Percentiles rank a stretch among this genome's conserved stretches.
phyloP scores from a whole-genome alignment of 495 filamentous ascomycete species.

The Cairneyella variabilis region DNA sequence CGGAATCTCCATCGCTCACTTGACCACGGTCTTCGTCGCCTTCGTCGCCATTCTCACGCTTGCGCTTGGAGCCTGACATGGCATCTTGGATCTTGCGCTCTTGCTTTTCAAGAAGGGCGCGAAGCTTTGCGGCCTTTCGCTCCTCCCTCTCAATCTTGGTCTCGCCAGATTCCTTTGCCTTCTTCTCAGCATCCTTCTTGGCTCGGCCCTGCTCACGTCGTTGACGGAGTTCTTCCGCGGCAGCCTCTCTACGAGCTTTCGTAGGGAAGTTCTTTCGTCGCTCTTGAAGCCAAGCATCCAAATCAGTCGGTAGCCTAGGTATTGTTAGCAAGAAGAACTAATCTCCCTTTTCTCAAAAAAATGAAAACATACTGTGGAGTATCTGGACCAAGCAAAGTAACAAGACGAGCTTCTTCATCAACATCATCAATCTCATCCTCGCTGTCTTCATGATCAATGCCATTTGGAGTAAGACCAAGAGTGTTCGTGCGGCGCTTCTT shows the following conservation, averaged over 20 bases:
- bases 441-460: slow-evolving; percentile 67
- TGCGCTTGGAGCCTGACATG: slow-evolving; percentile 39
- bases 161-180: slow-evolving; percentile 25
- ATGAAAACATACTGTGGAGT: slow-evolving; percentile 26
- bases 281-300: slow-evolving; percentile 77
- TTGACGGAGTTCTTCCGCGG: slow-evolving; percentile 36
- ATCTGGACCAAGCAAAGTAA: slow-evolving; percentile 34
- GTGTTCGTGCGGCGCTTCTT: slow-evolving; percentile 76
- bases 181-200: slow-evolving; percentile 6
- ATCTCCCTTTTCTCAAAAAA: slow-evolving; percentile 20
- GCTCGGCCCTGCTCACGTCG: slow-evolving; percentile 19
- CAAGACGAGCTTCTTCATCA: slow-evolving; percentile 59
- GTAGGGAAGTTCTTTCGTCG: slow-evolving; percentile 77
- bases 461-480: slow-evolving; percentile 73
- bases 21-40: slow-evolving; percentile 45
- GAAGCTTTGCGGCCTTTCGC: slow-evolving; percentile 44
- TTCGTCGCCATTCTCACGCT: slow-evolving; percentile 52
- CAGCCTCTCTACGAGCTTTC: slow-evolving; percentile 51
- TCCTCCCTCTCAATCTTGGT: slow-evolving; percentile 40
- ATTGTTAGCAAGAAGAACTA: slow-evolving; percentile 29
- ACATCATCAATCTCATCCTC: slow-evolving; percentile 66
- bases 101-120: slow-evolving; percentile 45
- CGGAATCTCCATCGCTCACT: slow-evolving; percentile 28
- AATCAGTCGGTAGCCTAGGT: slow-evolving; percentile 55
- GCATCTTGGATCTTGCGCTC: slow-evolving; percentile 41